A percentile compares a stretch with the other conserved stretches of the same genome.
These are phyloP conservation scores for Helicocarpus griseus DNA, from an alignment of 2,329 filamentous ascomycete genomes.

Conservation along the genomic window DNA sequence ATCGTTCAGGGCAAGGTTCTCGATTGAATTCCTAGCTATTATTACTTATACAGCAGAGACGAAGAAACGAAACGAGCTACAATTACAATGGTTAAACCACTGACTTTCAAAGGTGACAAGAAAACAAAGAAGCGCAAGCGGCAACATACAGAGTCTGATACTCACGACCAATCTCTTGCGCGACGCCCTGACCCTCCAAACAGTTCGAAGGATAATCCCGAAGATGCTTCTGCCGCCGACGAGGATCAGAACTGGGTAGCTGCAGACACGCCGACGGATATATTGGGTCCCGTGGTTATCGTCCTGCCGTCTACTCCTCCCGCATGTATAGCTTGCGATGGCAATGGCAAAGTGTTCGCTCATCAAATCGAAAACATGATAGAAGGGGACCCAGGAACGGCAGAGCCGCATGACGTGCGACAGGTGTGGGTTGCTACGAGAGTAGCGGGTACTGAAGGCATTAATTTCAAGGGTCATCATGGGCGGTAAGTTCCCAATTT, in stretches of 20 bases:
- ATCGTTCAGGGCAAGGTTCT: too few species aligned
- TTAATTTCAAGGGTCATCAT: constrained; percentile 83
- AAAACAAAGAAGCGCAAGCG: constrained; percentile 88
- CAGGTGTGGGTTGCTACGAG: constrained; percentile 90
- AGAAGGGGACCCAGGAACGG: constrained; percentile 68
- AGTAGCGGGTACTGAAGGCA: constrained; percentile 69
- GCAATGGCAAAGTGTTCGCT: constrained; percentile 76
- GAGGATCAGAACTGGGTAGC: constrained; percentile 87
- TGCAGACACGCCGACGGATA: constrained; percentile 62
- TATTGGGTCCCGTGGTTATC: constrained; percentile 72
- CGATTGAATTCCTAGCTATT: not conserved
- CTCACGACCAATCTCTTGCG: constrained; percentile 26
- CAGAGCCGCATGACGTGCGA: constrained; percentile 89
- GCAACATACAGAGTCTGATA: constrained; percentile 42
- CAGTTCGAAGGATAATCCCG: constrained; percentile 16
- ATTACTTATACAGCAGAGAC: not conserved
- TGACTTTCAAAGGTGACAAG: constrained; percentile 96
- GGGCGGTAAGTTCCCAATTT: constrained; percentile 49
- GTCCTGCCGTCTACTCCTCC: constrained; percentile 67
- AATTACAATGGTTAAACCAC: constrained; percentile 57
- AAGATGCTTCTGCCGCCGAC: constrained; percentile 33
- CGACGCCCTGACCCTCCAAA: constrained; percentile 24
- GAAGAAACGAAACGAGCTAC: not conserved
- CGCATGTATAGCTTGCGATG: constrained; percentile 73
- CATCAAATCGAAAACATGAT: constrained; percentile 78